Evolutionary conservation across 1,284 basidiomycete species (phyloP), one percentile per base, ranked within the genome.

Genomic region (Leccinum glutinopallens): DNA sequence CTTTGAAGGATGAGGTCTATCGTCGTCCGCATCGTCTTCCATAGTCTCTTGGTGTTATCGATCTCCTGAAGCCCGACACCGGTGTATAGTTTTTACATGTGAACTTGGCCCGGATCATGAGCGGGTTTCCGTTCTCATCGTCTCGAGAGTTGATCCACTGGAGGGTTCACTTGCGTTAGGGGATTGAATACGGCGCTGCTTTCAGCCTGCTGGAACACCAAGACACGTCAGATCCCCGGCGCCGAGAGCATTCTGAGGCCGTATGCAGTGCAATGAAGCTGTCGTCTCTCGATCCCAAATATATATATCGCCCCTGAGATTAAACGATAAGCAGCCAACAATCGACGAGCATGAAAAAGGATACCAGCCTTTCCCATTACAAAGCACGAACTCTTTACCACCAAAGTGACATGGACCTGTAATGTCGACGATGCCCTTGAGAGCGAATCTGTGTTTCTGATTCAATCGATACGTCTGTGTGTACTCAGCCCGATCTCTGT

Each of bases 271-370:
- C 4, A 92, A 77, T 2, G 89, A 75, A 22, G 84, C 81, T 8
- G 84, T 91, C 10, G 89, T 89, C 75, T 91, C 88, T 64, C 87
- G 84, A 71, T 93, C 91, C 91, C 91, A 93, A n/a, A 93, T 90
- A 70, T 91, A 87, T 35, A 93, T 87, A 70, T 92, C 89, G 2
- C 91, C 91, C 66, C 91, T 92, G 63, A 63, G n/a, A 65, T 51
- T 13, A 46, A 35, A 17, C n/a, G 2, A 65, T 66, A 17, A 74
- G 65, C 25, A 35, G 59, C 22, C 22, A 41, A 25, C 1, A 51
- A 46, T 65, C 17, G 67, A 46, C 17, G 35, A 46, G 6, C 32
- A 51, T 57, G 17, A 43, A 19, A 64, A 33, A n/a, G 15, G 22
- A 59, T 43, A 67, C 67, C 29, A 59, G 87, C 91, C 82, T 84